Percentiles rank a stretch among this genome's conserved stretches.
Conservation (phyloP, 2,329 filamentous ascomycete species). For the Clarireedia monteithiana region DNA sequence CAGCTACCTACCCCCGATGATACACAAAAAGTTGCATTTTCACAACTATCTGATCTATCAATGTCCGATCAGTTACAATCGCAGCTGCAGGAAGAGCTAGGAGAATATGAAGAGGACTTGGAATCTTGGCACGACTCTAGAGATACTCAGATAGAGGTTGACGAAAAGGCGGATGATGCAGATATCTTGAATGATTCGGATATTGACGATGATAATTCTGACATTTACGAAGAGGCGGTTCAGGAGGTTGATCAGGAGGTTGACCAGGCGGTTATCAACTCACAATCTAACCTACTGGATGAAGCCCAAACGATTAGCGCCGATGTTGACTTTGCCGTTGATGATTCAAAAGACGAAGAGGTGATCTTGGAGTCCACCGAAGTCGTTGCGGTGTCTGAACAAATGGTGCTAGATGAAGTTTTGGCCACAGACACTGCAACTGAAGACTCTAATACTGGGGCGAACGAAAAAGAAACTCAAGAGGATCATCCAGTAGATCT, state of each 20-base stretch:
- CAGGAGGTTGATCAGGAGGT: background rate
- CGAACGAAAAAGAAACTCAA: no score
- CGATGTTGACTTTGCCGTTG: no score
- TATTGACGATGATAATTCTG: background rate
- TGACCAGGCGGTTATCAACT: background rate
- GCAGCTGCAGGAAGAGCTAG: slow-evolving; percentile 6
- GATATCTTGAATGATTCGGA: background rate
- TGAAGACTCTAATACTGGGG: no score
- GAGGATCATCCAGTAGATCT: no score
- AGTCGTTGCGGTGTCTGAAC: no score
- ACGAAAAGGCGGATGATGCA: background rate
- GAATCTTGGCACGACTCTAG: background rate
- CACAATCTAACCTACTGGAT: background rate
- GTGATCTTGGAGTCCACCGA: no score
- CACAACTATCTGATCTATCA: background rate
- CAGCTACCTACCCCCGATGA: slow-evolving; percentile 6
- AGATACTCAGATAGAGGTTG: background rate
- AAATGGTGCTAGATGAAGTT: background rate
- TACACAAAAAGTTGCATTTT: background rate
- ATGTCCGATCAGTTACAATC: slow-evolving; percentile 6
- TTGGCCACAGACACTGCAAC: no score
- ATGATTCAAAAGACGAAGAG: no score
- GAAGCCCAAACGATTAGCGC: no score
- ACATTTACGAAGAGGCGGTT: background rate
- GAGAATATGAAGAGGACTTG: background rate